A percentile compares a stretch with the other conserved stretches of the same genome.
These are phyloP conservation scores for Hypoxylon perforatum DNA, from an alignment of 495 filamentous ascomycete genomes.

Conservation along the genomic window DNA sequence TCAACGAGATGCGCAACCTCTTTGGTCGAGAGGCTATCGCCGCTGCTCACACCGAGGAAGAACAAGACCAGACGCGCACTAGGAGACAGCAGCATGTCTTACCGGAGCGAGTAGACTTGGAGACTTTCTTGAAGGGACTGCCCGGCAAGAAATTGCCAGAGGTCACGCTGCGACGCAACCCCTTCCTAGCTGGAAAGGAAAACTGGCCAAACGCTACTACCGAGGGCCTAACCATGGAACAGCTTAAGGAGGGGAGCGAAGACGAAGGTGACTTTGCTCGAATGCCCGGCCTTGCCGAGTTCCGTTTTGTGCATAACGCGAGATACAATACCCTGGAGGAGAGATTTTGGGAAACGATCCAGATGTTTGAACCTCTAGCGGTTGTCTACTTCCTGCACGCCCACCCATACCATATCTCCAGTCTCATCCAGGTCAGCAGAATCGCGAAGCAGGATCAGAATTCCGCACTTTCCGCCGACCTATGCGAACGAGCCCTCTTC, in stretches of 20 bases:
- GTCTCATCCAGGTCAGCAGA: conserved; percentile 90
- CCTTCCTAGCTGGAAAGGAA: conserved; percentile 89
- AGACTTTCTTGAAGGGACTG: conserved; percentile 73
- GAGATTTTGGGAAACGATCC: conserved; percentile 81
- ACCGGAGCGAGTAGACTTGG: conserved; percentile 72
- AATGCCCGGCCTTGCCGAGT: conserved; percentile 67
- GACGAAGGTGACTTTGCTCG: conserved; percentile 9
- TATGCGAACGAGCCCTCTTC: conserved; percentile 92
- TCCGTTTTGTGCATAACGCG: conserved; percentile 78
- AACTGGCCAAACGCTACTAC: conserved; percentile 86
- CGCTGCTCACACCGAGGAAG: conserved; percentile 65
- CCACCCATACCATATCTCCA: conserved; percentile 85
- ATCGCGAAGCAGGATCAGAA: conserved; percentile 91
- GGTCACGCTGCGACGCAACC: conserved; percentile 76
- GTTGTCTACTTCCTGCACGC: conserved; percentile 56
- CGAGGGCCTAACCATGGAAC: conserved; percentile 86
- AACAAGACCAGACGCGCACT: conserved; percentile 57
- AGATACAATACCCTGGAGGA: conserved; percentile 80
- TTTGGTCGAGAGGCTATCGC: conserved; percentile 87
- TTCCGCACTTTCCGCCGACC: conserved; percentile 82
- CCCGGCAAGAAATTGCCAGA: conserved; percentile 74
- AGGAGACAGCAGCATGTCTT: conserved; percentile 58
- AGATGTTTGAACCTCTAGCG: conserved; percentile 80
- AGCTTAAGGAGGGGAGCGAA: conserved; percentile 59
- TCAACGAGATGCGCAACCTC: conserved; percentile 92